Evolutionary conservation across 106 monocot species (phyloP).

Genomic region (Amphibolis antarctica): DNA sequence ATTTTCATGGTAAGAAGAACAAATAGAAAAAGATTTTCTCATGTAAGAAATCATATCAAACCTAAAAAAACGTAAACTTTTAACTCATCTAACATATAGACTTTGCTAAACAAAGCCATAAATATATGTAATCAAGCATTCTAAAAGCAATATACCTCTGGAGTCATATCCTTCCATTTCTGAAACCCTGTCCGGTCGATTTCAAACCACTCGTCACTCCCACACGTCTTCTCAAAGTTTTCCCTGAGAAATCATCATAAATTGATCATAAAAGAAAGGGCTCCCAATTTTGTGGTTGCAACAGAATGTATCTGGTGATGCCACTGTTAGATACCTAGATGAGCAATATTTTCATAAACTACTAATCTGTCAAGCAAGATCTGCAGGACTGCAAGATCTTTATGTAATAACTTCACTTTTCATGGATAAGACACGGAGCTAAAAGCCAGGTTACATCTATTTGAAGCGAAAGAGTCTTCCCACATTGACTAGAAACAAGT

Average conservation of each 20-base stretch:
- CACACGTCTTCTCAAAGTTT: slow-evolving; percentile 3
- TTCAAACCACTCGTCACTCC: slow-evolving; percentile 9
- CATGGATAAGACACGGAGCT: neutral
- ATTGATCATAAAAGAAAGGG: neutral
- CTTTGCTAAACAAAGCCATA: too few relatives aligned
- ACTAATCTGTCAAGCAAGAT: neutral
- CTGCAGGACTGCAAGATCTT: neutral
- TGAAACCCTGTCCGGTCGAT: slow-evolving; percentile 3
- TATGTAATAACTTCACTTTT: neutral
- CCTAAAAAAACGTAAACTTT: too few relatives aligned
- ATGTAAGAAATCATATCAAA: too few relatives aligned
- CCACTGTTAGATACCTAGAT: too few relatives aligned
- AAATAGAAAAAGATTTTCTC: too few relatives aligned
- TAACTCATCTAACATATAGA: too few relatives aligned
- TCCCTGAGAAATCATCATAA: slow-evolving; percentile 6
- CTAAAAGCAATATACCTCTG: too few relatives aligned
- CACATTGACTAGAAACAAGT: neutral
- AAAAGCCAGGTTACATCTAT: too few relatives aligned
- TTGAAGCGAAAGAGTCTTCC: neutral
- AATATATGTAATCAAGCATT: too few relatives aligned
- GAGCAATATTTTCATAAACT: neutral
- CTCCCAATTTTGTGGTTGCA: neutral
- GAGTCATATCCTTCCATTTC: slow-evolving; percentile 6
- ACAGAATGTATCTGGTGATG: too few relatives aligned
- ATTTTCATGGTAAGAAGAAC: too few relatives aligned